phyloP scores from a whole-genome alignment of 2,329 filamentous ascomycete species.

The Aspergillus sp. region DNA sequence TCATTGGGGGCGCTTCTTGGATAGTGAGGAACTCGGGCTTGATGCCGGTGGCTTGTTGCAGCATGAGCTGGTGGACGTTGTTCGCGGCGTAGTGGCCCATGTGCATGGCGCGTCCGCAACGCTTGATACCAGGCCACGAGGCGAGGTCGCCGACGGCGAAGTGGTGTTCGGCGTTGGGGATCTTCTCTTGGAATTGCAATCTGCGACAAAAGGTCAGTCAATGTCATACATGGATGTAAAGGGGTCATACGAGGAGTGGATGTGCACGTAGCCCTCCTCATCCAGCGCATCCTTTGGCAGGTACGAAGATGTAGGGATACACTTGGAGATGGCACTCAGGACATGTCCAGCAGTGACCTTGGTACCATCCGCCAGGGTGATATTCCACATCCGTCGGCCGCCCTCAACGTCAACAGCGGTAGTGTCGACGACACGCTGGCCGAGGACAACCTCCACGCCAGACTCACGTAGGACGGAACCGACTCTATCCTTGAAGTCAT shows the following conservation, averaged over 20 bases:
- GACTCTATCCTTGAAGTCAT: slow-evolving; percentile 59
- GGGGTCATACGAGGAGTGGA: slow-evolving; percentile 45
- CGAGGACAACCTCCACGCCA: slow-evolving; percentile 47
- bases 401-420: slow-evolving; percentile 11
- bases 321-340: slow-evolving; percentile 64
- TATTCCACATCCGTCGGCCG: slow-evolving; percentile 22
- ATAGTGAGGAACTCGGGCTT: slow-evolving; percentile 48
- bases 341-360: slow-evolving; percentile 60
- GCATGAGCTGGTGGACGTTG: slow-evolving; percentile 64
- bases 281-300: slow-evolving; percentile 57
- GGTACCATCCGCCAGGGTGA: slow-evolving; percentile 58
- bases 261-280: slow-evolving; percentile 61
- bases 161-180: slow-evolving; percentile 57
- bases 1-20: slow-evolving; percentile 57
- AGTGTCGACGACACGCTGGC: slow-evolving; percentile 22
- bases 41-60: slow-evolving; percentile 36
- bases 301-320: slow-evolving; percentile 58
- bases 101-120: slow-evolving; percentile 71
- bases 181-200: slow-evolving; percentile 50
- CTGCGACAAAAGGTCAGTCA: slow-evolving; percentile 25
- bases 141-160: slow-evolving; percentile 67
- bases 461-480: slow-evolving; percentile 55
- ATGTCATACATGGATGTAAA: not conserved
- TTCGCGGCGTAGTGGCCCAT: slow-evolving; percentile 62
- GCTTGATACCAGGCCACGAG: slow-evolving; percentile 73